Conservation (phyloP, 768 basidiomycete species). For the Russula ochroleuca region DNA sequence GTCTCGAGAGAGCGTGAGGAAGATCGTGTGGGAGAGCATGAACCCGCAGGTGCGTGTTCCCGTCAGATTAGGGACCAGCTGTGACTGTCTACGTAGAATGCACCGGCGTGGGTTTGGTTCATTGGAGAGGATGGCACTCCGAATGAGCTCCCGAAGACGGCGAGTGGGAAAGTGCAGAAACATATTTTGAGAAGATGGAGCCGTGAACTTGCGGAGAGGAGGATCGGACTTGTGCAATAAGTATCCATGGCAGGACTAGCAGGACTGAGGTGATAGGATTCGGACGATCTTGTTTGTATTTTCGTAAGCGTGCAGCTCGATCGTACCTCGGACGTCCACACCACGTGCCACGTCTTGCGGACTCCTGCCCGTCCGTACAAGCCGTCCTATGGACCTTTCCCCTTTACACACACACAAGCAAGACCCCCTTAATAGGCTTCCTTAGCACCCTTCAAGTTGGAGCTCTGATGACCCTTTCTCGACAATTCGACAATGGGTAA, state of each 20-base stretch:
- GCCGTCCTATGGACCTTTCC: too few species aligned
- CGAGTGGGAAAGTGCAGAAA: constrained; percentile 85
- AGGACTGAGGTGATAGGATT: neutral
- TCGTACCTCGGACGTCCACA: too few species aligned
- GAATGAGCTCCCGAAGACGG: constrained; percentile 72
- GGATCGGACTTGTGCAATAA: constrained; percentile 37
- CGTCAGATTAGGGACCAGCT: neutral
- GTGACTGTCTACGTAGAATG: constrained; percentile 48
- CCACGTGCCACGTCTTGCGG: too few species aligned
- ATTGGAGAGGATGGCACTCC: constrained; percentile 58
- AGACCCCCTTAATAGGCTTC: too few species aligned
- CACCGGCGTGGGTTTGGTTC: constrained; percentile 82
- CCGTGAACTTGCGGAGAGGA: constrained; percentile 45
- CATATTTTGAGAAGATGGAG: constrained; percentile 71
- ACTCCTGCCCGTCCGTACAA: too few species aligned
- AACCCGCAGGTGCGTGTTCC: constrained; percentile 65
- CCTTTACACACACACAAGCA: too few species aligned
- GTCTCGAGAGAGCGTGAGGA: constrained; percentile 51
- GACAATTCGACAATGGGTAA: neutral
- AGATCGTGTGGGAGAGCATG: constrained; percentile 53
- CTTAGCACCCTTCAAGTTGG: too few species aligned
- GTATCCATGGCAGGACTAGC: neutral
- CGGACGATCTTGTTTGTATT: too few species aligned
- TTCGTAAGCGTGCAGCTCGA: too few species aligned
- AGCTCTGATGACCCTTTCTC: too few species aligned